Evolutionary conservation across 768 basidiomycete genomes (phyloP), one percentile per base, ranked within the genome.

Genomic region (Trametes gibbosa): DNA sequence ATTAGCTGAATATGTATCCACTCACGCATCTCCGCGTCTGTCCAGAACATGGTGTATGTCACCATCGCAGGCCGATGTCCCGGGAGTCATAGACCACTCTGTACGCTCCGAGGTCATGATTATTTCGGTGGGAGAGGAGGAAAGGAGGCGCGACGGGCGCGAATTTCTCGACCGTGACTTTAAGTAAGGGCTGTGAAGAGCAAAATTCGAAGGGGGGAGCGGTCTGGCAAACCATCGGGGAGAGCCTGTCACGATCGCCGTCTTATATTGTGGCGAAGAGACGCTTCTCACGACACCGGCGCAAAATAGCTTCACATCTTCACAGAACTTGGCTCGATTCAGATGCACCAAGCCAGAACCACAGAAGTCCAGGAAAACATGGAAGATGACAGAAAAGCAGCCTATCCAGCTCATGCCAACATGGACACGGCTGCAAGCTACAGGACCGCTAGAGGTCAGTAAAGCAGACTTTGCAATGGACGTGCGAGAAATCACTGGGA

Each of bases 101-200:
- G 16, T 14, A 13, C 37, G 65, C 68, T 73, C 51, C 67, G 35
- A 62, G 63, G 43, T 72, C 73, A 42, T 55, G 70, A 41, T 41
- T 29, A 71, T 71, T 65, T 63, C 10, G 59, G 49, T 56, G 45
- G 25, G 63, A n/a, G 17, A 39, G 37, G 37, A 13, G 37, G 17
- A 17, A 59, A 62, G 56, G 53, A 58, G 67, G 1, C 61, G 63
- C 39, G 21, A 47, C n/a, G 23, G 10, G 19, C 34, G 16, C 46
- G 32, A n/a, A 58, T 48, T 12, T 9, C 6, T 5, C 7, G 16
- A 3, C 16, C 25, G 10, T 1, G 42, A 6, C 12, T 59, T 59
- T 53, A 53, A 59, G n/a, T 59, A 50, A 25, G 23, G 16, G 17
- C 50, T 47, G 58, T 52, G 58, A 53, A 53, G 45, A 53, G 50